Evolutionary conservation across 2,329 filamentous ascomycete species (phyloP).

Genomic region (Mollisia scopiformis): DNA sequence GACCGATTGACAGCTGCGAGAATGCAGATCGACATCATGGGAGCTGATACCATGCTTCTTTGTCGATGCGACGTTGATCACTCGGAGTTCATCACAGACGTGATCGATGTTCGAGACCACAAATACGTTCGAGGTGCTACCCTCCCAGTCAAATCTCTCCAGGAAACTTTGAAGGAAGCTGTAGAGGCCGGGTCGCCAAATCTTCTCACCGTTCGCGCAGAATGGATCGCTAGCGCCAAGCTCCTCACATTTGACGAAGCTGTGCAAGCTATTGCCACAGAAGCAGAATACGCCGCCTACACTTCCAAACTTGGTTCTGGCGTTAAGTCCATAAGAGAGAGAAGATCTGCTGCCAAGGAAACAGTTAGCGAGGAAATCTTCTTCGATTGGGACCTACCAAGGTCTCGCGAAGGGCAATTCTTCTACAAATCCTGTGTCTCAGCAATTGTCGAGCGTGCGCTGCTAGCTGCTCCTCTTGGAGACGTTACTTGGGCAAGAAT

Average conservation of each 20-base stretch:
- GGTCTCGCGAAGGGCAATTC: conserved; percentile 40
- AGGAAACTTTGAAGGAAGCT: conserved; percentile 31
- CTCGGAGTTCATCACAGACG: conserved; percentile 43
- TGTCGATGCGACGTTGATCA: conserved; percentile 43
- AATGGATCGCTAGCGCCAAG: conserved; percentile 38
- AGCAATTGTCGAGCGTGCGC: conserved; percentile 35
- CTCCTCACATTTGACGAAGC: conserved; percentile 42
- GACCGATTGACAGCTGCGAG: conserved; percentile 40
- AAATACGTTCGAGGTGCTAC: conserved; percentile 44
- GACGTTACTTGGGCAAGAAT: conserved; percentile 43
- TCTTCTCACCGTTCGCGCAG: conserved; percentile 32
- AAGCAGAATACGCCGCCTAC: conserved; percentile 35
- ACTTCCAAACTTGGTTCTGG: conserved; percentile 9
- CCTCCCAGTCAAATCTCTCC: conserved; percentile 34
- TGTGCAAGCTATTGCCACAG: conserved; percentile 32
- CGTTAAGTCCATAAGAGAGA: conserved; percentile 13
- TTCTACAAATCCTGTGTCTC: conserved; percentile 38
- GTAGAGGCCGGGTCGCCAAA: conserved; percentile 29
- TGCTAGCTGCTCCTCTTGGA: conserved; percentile 41
- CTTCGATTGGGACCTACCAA: conserved; percentile 42
- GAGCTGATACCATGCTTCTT: conserved; percentile 41
- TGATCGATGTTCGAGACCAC: conserved; percentile 42
- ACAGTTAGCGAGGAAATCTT: conserved; percentile 30
- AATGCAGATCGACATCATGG: conserved; percentile 46
- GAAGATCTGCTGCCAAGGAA: conserved; percentile 26